Base-by-base conservation (phyloP, 2,329 filamentous ascomycete species). In the Fusarium verticillioides region DNA sequence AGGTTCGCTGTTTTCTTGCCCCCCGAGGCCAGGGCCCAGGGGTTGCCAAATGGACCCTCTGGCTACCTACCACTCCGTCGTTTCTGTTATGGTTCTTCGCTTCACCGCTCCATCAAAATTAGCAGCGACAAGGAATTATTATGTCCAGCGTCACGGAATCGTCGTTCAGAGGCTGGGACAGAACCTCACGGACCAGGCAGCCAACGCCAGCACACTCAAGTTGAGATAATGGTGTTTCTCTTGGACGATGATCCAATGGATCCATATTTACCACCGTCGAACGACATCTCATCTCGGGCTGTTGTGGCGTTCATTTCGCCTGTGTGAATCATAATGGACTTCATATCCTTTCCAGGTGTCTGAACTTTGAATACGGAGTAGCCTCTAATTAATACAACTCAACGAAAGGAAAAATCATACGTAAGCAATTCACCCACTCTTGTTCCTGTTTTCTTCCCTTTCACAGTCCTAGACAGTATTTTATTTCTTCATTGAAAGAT, bases 211-310 rank as follows among this genome's bases (percentile, higher is more conserved):
- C 42, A n/a, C 36, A 54, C 52, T 34, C 46, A 37, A 57, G 65
- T 21, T 42, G 30, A 58, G 66, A 52, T 69, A 65, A 47, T 54
- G 67, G 53, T 58, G 49, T 62, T 47, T 72, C 72, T 65, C 44
- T 70, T 63, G 54, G 47, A 70, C 67, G 75, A 66, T 63, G 73
- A 76, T 73, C 75, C 66, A 74, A 74, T 72, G 71, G 66, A 63
- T 73, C 75, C 75, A 77, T 77, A 66, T 77, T 72, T 75, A 54
- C 42, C 49, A 23, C 28, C 49, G 69, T 76, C 73, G 62, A 70
- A 75, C 75, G 65, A 77, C 66, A 50, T 37, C 63, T 76, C 73
- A 67, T 75, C 50, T 64, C 65, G 56, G 56, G 56, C 32, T 70
- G 43, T 53, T 65, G 34, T 57, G 46, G 36, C 60, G 39, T 63